Base-by-base conservation (phyloP, 2,329 filamentous ascomycete species). In the Nothophoma quercina region DNA sequence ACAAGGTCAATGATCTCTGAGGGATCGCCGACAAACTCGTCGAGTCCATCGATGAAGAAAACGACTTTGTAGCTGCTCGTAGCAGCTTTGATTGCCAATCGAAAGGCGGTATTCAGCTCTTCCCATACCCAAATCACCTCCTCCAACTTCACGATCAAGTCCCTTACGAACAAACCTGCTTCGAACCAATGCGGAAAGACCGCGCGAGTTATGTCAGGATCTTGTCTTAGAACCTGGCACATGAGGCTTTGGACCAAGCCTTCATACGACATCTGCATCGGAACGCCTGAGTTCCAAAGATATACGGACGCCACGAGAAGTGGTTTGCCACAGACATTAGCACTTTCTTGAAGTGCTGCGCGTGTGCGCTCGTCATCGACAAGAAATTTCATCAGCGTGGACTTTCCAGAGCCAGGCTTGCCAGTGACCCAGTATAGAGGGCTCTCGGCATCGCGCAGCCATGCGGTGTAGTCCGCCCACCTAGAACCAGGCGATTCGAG, bases 401-500 rank as follows among this genome's bases (percentile, higher is more conserved):
- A 79, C 47, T 81, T 81, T 7, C 78, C 79, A 13, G 77, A 75
- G 0, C 78, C 78, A 2, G 77, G 71, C 33, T 78, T 80, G 2
- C 79, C 79, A 26, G 68, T 72, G 13, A 80, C 72, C 71, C 75
- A 63, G 25, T 63, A 63, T 6, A 62, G 35, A 2, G 25, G 4
- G 7, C 48, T 28, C 2, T 6, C 8, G 6, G 47, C 18, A 9
- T 33, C 7, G 12, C 19, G 7, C 3, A 65, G 41, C 48, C 56
- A 62, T 16, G 29, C 2, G 30, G 26, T 5, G 25, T 58, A 63
- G 21, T 43, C 40, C 8, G 41, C 33, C 59, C 59, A 60, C 19
- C 21, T 25, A 19, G 23, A 18, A 10, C 26, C n/a, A 10, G 10
- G 10, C 7, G 42, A 29, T 10, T 18, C n/a, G n/a, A n/a, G 10